Evolutionary conservation across 331 rosid species (phyloP), one percentile per base, ranked within the genome.

Genomic region (Malus hybrid): DNA sequence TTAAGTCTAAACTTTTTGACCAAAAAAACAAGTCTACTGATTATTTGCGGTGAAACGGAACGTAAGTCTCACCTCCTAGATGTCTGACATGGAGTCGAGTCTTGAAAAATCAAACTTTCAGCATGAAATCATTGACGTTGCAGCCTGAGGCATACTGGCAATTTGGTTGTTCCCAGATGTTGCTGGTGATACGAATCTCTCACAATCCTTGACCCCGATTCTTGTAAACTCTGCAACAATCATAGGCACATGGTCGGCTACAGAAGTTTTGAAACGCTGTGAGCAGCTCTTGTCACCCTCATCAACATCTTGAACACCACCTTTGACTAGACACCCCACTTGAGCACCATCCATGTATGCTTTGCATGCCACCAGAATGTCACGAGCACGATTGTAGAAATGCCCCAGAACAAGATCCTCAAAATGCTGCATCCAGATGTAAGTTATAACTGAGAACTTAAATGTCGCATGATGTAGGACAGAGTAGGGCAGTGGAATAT

Each of bases 321-420:
- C 98, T 83, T 86, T 86, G 59, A 80, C 96, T 79, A 88, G 81
- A 80, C 91, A 91, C 11, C 98, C 98, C 67, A 91, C 97, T 81
- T 91, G 96, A 83, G 96, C 94, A 55, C 98, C 98, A 69, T 86
- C 93, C 83, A 78, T 83, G 77, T 91, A 91, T 34, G 96, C 91
- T 84, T 87, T 87, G 73, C 94, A 91, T 5, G 96, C 94, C 73
- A 86, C 89, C 78, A 93, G 76, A 79, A 93, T 84, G 63, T 90
- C 94, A 19, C 76, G 78, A 27, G 90, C 93, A 22, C 86, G 88
- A 69, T 78, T 78, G 83, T 75, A 77, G 83, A 93, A 93, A 84
- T 93, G 93, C 48, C 97, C 98, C 33, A 34, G 27, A 10, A 88
- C 93, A 5, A 90, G 84, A 71, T 91, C 96, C 88, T 88, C 90